A percentile compares a stretch with the other conserved stretches of the same genome.
phyloP scores from a whole-genome alignment of 805 yeast genomes.

The Tetrapisispora arboricola region DNA sequence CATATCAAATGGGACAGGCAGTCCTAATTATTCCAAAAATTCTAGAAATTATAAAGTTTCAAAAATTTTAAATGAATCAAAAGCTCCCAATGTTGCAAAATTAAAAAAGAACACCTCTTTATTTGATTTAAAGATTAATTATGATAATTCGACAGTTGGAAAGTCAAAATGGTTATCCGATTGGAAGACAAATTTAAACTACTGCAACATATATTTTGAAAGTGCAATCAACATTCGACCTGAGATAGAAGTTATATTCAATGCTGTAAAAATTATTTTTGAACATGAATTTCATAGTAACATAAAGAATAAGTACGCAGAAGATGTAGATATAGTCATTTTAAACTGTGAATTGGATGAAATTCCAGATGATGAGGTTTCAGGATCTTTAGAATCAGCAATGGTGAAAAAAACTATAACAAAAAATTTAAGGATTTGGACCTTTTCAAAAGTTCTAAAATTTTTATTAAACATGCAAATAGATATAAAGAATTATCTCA shows the following conservation, averaged over 20 bases:
- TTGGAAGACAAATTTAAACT: slow-evolving; percentile 8
- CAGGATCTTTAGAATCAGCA: background rate
- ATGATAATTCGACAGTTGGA: background rate
- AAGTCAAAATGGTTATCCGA: slow-evolving; percentile 10
- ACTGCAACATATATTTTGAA: slow-evolving; percentile 6
- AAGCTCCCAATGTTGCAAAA: too few relatives aligned
- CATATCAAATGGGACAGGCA: too few relatives aligned
- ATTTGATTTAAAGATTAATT: background rate
- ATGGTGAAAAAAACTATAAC: background rate
- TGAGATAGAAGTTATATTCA: background rate
- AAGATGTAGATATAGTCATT: slow-evolving; percentile 4
- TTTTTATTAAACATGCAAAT: background rate
- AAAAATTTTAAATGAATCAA: background rate
- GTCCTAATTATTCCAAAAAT: too few relatives aligned
- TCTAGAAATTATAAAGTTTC: background rate
- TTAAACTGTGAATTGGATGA: slow-evolving; percentile 4
- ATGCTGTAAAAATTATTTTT: slow-evolving; percentile 3
- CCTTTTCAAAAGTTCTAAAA: background rate
- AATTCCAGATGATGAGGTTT: background rate
- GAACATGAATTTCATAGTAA: slow-evolving; percentile 4
- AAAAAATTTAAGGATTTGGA: slow-evolving; percentile 2
- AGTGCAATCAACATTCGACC: background rate
- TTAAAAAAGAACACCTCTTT: slow-evolving; percentile 1
- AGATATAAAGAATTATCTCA: background rate
- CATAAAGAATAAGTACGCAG: slow-evolving; percentile 3